phyloP scores from a whole-genome alignment of 208 protist species.

The Crithidia mellificae region DNA sequence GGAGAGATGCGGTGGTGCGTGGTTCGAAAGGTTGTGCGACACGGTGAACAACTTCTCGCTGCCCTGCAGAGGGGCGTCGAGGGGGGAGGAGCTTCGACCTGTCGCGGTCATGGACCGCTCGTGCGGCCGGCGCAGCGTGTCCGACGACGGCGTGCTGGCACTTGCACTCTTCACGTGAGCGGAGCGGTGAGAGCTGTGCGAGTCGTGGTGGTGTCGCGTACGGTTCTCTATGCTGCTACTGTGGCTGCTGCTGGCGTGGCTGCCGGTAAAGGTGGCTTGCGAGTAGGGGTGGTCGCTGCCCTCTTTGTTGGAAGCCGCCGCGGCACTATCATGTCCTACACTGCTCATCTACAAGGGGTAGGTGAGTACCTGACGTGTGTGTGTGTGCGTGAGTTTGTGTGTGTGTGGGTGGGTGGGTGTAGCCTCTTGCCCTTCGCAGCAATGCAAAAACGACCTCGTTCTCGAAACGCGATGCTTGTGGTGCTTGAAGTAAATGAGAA shows the following conservation, averaged over 20 bases:
- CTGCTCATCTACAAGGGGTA: not conserved
- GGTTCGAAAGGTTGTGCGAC: not conserved
- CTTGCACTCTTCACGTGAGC: not conserved
- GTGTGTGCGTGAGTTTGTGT: too few species aligned
- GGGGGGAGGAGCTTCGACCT: not conserved
- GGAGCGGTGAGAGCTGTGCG: not conserved
- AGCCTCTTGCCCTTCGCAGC: too few species aligned
- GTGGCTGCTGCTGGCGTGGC: conserved; percentile 2
- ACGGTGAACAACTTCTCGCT: too few species aligned
- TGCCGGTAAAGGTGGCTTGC: not conserved
- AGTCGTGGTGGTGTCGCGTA: too few species aligned
- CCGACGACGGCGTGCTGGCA: conserved; percentile 5
- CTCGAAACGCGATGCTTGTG: too few species aligned
- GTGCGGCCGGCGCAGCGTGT: conserved; percentile 4
- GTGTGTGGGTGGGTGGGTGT: too few species aligned
- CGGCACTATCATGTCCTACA: not conserved
- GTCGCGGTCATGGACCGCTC: conserved; percentile 16
- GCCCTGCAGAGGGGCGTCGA: not conserved
- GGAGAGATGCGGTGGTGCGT: not conserved
- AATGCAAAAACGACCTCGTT: too few species aligned
- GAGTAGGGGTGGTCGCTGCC: not conserved
- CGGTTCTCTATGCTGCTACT: too few species aligned
- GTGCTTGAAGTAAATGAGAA: too few species aligned
- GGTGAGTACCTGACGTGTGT: too few species aligned
- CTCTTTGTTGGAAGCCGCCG: not conserved